Conservation (phyloP, 176 grass and related monocot genomes). For the Metroxylon sagu region DNA sequence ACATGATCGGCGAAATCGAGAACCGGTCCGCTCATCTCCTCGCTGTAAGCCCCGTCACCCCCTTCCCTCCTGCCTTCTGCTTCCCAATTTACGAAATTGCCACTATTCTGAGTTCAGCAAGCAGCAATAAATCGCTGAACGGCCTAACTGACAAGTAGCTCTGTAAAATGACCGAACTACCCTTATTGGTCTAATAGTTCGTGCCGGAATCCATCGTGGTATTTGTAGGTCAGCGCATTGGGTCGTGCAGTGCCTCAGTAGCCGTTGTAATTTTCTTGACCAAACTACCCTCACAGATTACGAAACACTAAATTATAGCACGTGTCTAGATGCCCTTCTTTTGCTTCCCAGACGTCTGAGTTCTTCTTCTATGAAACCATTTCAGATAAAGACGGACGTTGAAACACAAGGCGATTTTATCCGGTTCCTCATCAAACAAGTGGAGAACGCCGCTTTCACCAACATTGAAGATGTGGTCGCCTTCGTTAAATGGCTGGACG, state of each 20-base stretch:
- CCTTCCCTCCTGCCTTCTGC: no score
- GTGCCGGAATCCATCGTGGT: no score
- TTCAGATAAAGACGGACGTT: constrained; percentile 84
- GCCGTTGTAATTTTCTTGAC: no score
- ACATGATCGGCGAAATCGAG: constrained; percentile 99
- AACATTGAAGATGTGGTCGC: constrained; percentile 75
- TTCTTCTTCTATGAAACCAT: background rate
- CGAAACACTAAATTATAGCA: no score
- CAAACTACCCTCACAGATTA: no score
- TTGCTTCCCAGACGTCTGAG: constrained; percentile 3
- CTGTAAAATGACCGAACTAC: background rate
- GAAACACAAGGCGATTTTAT: constrained; percentile 90
- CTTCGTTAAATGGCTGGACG: constrained; percentile 99
- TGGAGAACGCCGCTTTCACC: constrained; percentile 48
- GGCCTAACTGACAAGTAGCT: background rate
- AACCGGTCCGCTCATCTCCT: constrained; percentile 96
- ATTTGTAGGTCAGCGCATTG: no score
- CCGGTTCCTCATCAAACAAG: constrained; percentile 79
- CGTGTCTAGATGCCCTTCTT: background rate
- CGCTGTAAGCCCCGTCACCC: constrained; percentile 41
- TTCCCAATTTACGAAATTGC: background rate
- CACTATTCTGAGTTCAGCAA: background rate
- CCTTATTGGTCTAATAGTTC: background rate
- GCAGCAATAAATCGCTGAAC: background rate
- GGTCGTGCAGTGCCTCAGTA: no score